A percentile compares a stretch with the other conserved stretches of the same genome.
Conservation (phyloP, 176 grass and related monocot genomes). For the Panicum miliaceum region DNA sequence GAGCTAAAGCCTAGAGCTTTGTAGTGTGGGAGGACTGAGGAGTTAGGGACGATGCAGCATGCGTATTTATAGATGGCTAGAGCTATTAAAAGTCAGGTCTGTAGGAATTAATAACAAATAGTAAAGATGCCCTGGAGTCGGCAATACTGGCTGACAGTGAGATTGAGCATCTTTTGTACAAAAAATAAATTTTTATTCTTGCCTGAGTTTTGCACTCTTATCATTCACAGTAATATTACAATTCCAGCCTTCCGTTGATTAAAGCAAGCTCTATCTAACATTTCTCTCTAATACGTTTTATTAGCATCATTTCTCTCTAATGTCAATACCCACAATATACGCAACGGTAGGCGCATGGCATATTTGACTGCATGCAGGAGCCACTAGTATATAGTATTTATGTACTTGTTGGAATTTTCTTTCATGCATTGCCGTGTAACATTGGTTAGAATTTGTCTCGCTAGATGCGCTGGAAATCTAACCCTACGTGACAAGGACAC, state of each 20-base stretch:
- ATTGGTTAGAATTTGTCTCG: slow-evolving; percentile 3
- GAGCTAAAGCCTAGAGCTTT: background rate
- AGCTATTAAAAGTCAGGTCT: background rate
- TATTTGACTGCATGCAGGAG: background rate
- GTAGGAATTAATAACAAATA: background rate
- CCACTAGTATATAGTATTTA: no score
- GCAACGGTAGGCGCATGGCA: background rate
- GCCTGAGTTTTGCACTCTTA: no score
- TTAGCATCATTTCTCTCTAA: no score
- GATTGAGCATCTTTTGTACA: background rate
- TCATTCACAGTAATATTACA: no score
- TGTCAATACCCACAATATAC: background rate
- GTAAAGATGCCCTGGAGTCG: background rate
- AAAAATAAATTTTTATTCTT: no score
- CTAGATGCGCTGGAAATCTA: background rate
- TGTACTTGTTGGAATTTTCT: background rate
- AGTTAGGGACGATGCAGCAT: background rate
- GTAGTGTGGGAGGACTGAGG: background rate
- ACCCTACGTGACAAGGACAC: background rate
- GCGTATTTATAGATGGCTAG: background rate
- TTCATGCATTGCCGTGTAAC: background rate
- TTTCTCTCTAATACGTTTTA: no score
- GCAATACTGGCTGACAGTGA: background rate
- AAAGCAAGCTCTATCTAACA: no score
- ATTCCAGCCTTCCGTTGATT: no score